Evolutionary conservation across 202 grass and related monocot species (phyloP).

Genomic region (Thinopyrum obtusiflorum): DNA sequence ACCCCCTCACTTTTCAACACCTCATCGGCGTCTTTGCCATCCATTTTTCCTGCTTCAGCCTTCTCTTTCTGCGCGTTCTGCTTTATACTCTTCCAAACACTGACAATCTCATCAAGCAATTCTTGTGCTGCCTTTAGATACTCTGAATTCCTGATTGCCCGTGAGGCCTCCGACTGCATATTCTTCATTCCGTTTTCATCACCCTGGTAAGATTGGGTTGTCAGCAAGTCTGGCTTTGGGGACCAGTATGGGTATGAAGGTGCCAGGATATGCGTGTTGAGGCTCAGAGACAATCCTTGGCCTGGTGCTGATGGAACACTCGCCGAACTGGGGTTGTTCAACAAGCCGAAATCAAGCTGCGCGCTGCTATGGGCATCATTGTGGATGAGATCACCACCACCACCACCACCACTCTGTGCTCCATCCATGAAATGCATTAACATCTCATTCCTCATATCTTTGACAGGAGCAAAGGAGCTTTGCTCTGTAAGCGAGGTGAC

Average conservation of each 20-base stretch:
- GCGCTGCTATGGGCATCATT: conserved; percentile 44
- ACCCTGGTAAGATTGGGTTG: conserved; percentile 47
- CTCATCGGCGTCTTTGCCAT: conserved; percentile 52
- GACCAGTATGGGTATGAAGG: conserved; percentile 81
- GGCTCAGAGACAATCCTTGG: conserved; percentile 89
- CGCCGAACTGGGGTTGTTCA: conserved; percentile 60
- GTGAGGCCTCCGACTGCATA: conserved; percentile 59
- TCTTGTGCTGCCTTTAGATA: conserved; percentile 89
- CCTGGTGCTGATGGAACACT: conserved; percentile 52
- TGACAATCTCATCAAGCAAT: conserved; percentile 87
- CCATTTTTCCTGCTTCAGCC: conserved; percentile 41
- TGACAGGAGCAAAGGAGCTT: conserved; percentile 45
- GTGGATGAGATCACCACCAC: conserved; percentile 41
- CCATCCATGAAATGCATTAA: conserved; percentile 64
- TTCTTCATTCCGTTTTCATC: conserved; percentile 60
- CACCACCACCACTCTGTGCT: conserved; percentile 24
- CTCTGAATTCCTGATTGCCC: conserved; percentile 60
- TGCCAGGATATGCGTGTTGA: conserved; percentile 67
- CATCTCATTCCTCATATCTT: conserved; percentile 72
- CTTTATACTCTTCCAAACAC: conserved; percentile 79
- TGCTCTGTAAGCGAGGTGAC: conserved; percentile 33
- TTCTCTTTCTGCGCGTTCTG: conserved; percentile 60
- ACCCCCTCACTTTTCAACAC: conserved; percentile 54
- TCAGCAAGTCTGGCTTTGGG: conserved; percentile 44
- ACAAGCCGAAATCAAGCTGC: conserved; percentile 62